Conservation (phyloP, 495 filamentous ascomycete genomes). For the Coniosporium apollinis region DNA sequence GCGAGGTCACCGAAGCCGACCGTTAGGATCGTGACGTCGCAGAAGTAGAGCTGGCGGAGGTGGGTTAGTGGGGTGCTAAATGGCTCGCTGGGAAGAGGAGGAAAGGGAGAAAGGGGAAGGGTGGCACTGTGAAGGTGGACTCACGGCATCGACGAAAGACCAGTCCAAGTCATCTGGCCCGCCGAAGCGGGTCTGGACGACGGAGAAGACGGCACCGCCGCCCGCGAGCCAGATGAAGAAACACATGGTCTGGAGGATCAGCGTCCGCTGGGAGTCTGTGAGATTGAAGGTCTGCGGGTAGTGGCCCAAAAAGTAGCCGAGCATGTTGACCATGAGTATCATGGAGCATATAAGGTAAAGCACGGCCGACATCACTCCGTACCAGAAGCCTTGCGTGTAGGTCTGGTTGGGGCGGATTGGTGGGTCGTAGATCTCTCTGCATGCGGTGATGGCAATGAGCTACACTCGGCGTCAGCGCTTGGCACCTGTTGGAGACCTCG, state of each 20-base stretch:
- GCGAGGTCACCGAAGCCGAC: conserved; percentile 49
- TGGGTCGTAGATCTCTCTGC: conserved; percentile 42
- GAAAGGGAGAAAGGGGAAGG: not conserved
- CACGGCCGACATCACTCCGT: conserved; percentile 50
- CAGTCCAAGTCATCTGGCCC: too few relatives aligned
- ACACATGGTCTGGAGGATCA: conserved; percentile 47
- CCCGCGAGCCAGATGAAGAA: conserved; percentile 47
- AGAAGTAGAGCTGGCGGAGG: conserved; percentile 38
- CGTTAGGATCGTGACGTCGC: conserved; percentile 47
- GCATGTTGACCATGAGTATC: conserved; percentile 59
- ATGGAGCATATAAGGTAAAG: conserved; percentile 48
- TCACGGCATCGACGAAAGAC: conserved; percentile 33
- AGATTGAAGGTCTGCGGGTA: conserved; percentile 62
- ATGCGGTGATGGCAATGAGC: conserved; percentile 42
- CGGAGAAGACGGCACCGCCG: conserved; percentile 40
- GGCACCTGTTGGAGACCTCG: too few relatives aligned
- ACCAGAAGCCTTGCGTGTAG: conserved; percentile 64
- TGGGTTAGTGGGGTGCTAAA: conserved; percentile 3
- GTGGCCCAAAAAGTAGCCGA: conserved; percentile 59
- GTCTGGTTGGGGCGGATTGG: conserved; percentile 39
- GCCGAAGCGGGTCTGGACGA: too few relatives aligned
- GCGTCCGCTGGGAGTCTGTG: conserved; percentile 51
- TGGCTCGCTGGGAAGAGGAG: conserved; percentile 1
- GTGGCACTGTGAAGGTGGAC: too few relatives aligned
- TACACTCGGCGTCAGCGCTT: too few relatives aligned